Evolutionary conservation across 768 basidiomycete genomes (phyloP).

Genomic region (Phylloporus rhodoxanthus): DNA sequence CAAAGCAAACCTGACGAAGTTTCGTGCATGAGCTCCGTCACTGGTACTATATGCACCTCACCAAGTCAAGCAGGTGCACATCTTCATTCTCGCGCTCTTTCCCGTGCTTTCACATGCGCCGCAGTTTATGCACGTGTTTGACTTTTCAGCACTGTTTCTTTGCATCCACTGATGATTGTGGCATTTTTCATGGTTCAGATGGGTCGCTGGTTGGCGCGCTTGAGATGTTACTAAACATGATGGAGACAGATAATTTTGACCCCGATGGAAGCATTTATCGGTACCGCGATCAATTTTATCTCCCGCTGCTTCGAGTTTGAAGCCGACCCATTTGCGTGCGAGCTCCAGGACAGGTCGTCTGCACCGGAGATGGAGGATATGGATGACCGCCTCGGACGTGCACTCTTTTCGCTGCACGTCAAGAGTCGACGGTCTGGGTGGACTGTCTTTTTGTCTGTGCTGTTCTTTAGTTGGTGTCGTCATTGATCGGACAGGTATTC

Average conservation of each 20-base stretch:
- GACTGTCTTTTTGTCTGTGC: constrained; percentile 44
- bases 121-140: constrained; percentile 73
- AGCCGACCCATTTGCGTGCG: constrained; percentile 83
- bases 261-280: constrained; percentile 69
- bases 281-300: constrained; percentile 75
- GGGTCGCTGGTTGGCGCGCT: background rate
- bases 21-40: constrained; percentile 70
- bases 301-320: constrained; percentile 88
- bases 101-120: constrained; percentile 85
- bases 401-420: constrained; percentile 80
- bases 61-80: constrained; percentile 86
- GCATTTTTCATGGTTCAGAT: constrained; percentile 85
- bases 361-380: constrained; percentile 67
- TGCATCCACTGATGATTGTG: constrained; percentile 70
- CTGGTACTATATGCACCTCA: constrained; percentile 90
- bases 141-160: constrained; percentile 64
- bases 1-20: too few relatives aligned
- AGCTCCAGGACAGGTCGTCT: constrained; percentile 48
- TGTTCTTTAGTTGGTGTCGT: too few relatives aligned
- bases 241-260: constrained; percentile 63
- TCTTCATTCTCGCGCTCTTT: constrained; percentile 83
- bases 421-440: constrained; percentile 91
- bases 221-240: background rate
- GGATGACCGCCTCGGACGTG: constrained; percentile 78
- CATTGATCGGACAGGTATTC: constrained; percentile 58